Evolutionary conservation across 1,139 yeast species (phyloP).

Genomic region (Hansenula lynferdii): DNA sequence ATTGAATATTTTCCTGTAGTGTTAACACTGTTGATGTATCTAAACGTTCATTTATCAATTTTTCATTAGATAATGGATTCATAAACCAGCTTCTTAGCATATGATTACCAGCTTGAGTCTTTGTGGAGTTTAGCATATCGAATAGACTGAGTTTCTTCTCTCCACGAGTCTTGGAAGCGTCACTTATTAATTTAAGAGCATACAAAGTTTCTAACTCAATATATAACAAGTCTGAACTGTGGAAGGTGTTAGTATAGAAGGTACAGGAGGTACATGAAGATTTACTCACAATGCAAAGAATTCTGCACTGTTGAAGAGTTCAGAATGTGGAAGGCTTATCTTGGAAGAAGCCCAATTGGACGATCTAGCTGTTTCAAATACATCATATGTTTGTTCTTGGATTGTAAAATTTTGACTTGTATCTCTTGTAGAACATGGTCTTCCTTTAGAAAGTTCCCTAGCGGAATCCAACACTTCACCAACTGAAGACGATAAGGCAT

Average conservation of each 20-base stretch:
- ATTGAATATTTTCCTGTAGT: constrained; percentile 13
- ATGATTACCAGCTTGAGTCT: not conserved
- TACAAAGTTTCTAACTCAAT: not conserved
- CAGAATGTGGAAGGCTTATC: too few species aligned
- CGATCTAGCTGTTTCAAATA: too few species aligned
- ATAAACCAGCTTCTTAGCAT: constrained; percentile 1
- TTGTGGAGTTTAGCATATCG: not conserved
- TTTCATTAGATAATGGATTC: constrained; percentile 26
- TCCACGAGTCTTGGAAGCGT: not conserved
- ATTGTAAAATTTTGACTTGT: too few species aligned
- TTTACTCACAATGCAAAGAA: not conserved
- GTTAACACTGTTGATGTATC: constrained; percentile 23
- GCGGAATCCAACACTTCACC: too few species aligned
- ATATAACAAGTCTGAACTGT: not conserved
- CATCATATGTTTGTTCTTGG: too few species aligned
- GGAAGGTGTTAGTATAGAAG: not conserved
- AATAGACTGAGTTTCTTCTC: not conserved
- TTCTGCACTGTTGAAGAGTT: not conserved
- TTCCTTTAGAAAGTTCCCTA: too few species aligned
- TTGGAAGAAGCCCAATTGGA: too few species aligned
- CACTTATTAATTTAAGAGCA: not conserved
- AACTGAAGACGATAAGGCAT: too few species aligned
- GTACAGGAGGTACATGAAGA: not conserved
- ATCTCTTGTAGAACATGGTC: too few species aligned
- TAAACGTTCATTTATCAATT: constrained; percentile 24